Conservation (phyloP, 495 filamentous ascomycete species). For the Aspergillus incahuasiensis region DNA sequence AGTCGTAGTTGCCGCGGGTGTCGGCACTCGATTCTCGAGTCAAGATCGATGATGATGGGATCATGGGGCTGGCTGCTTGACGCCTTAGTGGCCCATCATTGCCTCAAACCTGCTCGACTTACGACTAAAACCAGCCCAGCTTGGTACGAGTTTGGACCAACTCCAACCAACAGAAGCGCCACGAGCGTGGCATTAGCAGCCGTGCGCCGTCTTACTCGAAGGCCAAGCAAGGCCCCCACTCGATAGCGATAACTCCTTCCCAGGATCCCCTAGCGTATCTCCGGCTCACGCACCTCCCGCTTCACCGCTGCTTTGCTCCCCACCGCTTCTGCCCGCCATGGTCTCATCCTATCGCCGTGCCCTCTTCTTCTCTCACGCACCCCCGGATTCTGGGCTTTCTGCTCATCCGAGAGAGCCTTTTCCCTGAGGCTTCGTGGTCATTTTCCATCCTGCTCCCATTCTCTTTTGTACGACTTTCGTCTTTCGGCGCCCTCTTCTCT, state of each 20-base stretch:
- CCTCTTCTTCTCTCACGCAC: slow-evolving; percentile 16
- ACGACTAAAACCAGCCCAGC: slow-evolving; percentile 1
- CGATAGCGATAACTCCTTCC: slow-evolving; percentile 26
- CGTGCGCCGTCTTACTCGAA: slow-evolving; percentile 1
- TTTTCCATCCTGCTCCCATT: slow-evolving; percentile 12
- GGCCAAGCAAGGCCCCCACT: slow-evolving; percentile 20
- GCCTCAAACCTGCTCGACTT: neutral
- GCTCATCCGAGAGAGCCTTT: slow-evolving; percentile 22
- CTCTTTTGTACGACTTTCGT: slow-evolving; percentile 17
- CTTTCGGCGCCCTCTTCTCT: slow-evolving; percentile 10
- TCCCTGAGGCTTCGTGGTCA: slow-evolving; percentile 22
- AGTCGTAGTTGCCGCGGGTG: neutral
- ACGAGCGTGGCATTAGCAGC: slow-evolving; percentile 10
- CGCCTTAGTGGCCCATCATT: slow-evolving; percentile 9
- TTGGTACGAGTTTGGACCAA: slow-evolving; percentile 9
- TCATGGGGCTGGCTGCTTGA: slow-evolving; percentile 19
- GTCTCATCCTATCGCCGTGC: slow-evolving; percentile 28
- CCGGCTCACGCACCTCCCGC: slow-evolving; percentile 24
- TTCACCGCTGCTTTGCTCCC: slow-evolving; percentile 50
- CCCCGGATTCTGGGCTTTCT: slow-evolving; percentile 30
- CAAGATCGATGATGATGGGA: slow-evolving; percentile 9
- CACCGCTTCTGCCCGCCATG: slow-evolving; percentile 29
- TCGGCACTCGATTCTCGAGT: neutral
- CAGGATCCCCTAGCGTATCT: slow-evolving; percentile 38
- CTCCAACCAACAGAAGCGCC: slow-evolving; percentile 9